Conservation (phyloP, 2,329 filamentous ascomycete species). For the Aspergillus terreus region DNA sequence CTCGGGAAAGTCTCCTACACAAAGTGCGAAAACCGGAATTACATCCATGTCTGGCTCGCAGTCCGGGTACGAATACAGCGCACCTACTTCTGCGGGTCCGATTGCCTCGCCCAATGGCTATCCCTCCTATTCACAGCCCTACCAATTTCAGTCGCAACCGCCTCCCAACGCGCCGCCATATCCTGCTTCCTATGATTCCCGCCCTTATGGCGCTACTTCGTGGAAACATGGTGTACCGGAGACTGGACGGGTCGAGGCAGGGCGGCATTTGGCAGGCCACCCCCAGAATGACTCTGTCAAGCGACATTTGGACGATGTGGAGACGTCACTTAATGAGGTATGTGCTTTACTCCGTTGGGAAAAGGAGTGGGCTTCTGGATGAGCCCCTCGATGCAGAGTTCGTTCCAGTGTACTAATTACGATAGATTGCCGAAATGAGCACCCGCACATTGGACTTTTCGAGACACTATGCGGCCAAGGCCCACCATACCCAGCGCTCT, state of each 20-base stretch:
- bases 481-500: slow-evolving; percentile 44
- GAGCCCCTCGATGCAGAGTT: neutral
- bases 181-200: slow-evolving; percentile 29
- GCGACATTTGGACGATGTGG: slow-evolving; percentile 60
- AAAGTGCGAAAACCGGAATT: slow-evolving; percentile 36
- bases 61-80: slow-evolving; percentile 35
- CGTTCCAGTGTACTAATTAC: slow-evolving; percentile 12
- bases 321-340: slow-evolving; percentile 48
- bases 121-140: slow-evolving; percentile 25
- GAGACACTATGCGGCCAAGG: slow-evolving; percentile 38
- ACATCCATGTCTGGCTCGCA: slow-evolving; percentile 37
- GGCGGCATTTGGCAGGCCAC: slow-evolving; percentile 24
- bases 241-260: slow-evolving; percentile 26
- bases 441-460: slow-evolving; percentile 44
- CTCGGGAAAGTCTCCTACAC: slow-evolving; percentile 40
- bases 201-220: slow-evolving; percentile 25
- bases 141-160: slow-evolving; percentile 31
- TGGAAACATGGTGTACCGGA: slow-evolving; percentile 26
- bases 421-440: slow-evolving; percentile 44
- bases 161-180: slow-evolving; percentile 29
- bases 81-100: slow-evolving; percentile 33
- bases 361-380: neutral
- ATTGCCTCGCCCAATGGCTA: slow-evolving; percentile 40
- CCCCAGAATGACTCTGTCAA: slow-evolving; percentile 52
- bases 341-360: slow-evolving; percentile 14